Evolutionary conservation across 169 alveolate species (phyloP).

Genomic region (Cryptosporidium bovis): DNA sequence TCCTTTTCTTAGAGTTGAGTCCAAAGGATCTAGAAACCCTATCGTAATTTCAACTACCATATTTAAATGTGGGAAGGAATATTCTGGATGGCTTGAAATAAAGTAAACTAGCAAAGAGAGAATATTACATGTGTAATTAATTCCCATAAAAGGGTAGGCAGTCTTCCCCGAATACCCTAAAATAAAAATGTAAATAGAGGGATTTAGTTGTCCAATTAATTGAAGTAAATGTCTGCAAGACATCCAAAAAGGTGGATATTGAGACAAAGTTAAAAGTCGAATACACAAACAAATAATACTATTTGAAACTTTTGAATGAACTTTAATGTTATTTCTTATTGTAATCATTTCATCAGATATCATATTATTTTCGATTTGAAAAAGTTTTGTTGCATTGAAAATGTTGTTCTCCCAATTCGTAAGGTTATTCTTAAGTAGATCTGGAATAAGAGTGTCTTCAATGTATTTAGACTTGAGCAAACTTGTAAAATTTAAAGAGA

Average conservation of each 20-base stretch:
- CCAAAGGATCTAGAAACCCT: slow-evolving; percentile 76
- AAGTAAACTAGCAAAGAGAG: slow-evolving; percentile 66
- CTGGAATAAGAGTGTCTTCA: slow-evolving; percentile 47
- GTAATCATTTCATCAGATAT: not conserved
- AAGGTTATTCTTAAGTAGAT: slow-evolving; percentile 32
- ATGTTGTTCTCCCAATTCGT: slow-evolving; percentile 66
- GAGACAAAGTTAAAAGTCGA: slow-evolving; percentile 46
- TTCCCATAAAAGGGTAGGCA: slow-evolving; percentile 60
- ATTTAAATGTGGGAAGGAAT: slow-evolving; percentile 62
- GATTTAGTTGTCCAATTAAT: slow-evolving; percentile 63
- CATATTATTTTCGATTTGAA: slow-evolving; percentile 19
- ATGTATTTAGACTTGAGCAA: slow-evolving; percentile 28
- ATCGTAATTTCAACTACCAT: slow-evolving; percentile 67
- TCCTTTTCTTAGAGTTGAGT: slow-evolving; percentile 74
- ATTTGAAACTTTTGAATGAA: slow-evolving; percentile 33
- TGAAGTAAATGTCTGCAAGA: slow-evolving; percentile 70
- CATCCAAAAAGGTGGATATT: slow-evolving; percentile 68
- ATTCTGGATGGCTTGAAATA: slow-evolving; percentile 61
- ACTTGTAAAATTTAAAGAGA: slow-evolving; percentile 46
- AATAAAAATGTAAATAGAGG: slow-evolving; percentile 50
- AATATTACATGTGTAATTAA: slow-evolving; percentile 62
- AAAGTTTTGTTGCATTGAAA: slow-evolving; percentile 48
- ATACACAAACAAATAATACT: slow-evolving; percentile 65
- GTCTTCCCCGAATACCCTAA: slow-evolving; percentile 70
- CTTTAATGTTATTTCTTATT: slow-evolving; percentile 1